Base-by-base conservation (phyloP, 306 rosid genomes). In the Gleditsia sinensis region DNA sequence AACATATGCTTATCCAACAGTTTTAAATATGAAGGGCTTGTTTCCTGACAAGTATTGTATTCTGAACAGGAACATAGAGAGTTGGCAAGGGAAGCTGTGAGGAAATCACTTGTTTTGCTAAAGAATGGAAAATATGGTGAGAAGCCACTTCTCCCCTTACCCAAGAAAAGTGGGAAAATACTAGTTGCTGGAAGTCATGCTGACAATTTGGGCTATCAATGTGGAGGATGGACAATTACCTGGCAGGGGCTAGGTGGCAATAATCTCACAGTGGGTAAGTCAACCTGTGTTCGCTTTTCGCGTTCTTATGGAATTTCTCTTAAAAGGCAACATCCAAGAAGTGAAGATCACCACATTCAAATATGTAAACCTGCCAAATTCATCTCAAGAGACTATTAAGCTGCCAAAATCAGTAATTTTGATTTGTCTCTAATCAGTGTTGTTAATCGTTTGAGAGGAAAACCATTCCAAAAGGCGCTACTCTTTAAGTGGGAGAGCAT, bases 141-240 rank as follows among this genome's bases (percentile, higher is more conserved):
- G 23, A 60, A 81, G 54, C 92, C 97, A n/a, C 42, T 90, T 77
- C 93, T 94, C 73, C 97, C 99, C 24, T 92, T 94, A 60, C 94
- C 99, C 69, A 92, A 94, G 76, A 94, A 92, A 80, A 76, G 91
- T 8, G 75, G 74, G 24, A 94, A 90, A 78, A 80, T 94, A 71
- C 80, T 94, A 12, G 91, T 94, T 8, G 95, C 96, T 0, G 97
- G 99, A 78, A 87, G 85, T 73, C 96, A 94, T 45, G 99, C 97
- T 14, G 87, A 94, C 78, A 90, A 90, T 81, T 84, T 94, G 74
- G 99, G 97, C 69, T 53, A 83, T 71, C 99, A 94, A 77, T 94
- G 99, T 55, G 99, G 97, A 75, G 99, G 99, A 64, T 94, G 99
- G 97, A 92, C 99, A n/a, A 83, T 91, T 69, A 76, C 90, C 20